Evolutionary conservation across 2,329 filamentous ascomycete genomes (phyloP), one percentile per base, ranked within the genome.

Genomic region (Ceratocystis albifundus): DNA sequence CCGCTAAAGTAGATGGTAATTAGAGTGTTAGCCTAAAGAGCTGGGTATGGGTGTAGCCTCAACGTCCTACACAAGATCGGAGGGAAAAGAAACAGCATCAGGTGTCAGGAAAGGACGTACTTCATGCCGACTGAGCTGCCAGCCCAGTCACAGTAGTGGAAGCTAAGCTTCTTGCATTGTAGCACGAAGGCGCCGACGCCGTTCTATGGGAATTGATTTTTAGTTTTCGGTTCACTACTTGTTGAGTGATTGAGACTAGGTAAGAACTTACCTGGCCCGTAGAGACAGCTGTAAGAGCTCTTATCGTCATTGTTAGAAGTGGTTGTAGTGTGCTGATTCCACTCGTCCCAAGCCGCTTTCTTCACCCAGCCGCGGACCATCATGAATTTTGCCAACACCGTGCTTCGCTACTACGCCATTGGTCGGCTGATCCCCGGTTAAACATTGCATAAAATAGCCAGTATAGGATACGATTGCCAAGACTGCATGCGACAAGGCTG

Each of bases 101-200:
- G 22, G 44, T 15, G 44, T 15, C 4, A 22, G 32, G 45, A n/a
- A 22, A 25, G 17, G 17, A 71, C 82, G 70, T 81, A 94, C 89
- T 96, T 94, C 91, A 97, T 96, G 74, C 94, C 94, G 73, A 80
- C 85, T 46, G 93, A 97, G 76, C 90, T 96, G 69, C 92, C 94
- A 67, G 89, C 90, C 84, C 88, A 92, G 82, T 97, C 91, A 80
- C 94, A 97, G 80, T 96, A 99, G 79, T 96, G 89, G 74, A 99
- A 90, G 76, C 96, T 90, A 76, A 99, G 81, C 74, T 88, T 89
- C 81, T 90, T 96, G 85, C 94, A 99, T 80, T 96, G 93, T 67
- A 96, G 84, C 77, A 99, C 90, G 80, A 97, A 97, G 75, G 92
- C 89, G 73, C 93, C 93, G 71, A 97, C 82, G 82, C 94, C 94